phyloP scores from a whole-genome alignment of 2,329 filamentous ascomycete species.

The Cordyceps militaris region DNA sequence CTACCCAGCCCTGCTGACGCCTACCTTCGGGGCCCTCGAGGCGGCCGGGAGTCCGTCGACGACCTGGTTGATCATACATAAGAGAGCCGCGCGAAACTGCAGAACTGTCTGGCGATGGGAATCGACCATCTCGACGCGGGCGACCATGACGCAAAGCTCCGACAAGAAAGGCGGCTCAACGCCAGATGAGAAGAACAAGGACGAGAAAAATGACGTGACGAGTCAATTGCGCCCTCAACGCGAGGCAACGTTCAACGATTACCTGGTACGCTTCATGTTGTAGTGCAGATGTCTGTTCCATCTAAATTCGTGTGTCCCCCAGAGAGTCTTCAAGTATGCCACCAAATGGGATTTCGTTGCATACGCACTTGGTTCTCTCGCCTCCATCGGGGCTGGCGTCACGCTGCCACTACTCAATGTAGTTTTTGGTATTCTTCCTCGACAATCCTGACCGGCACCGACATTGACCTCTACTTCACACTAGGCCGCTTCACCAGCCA shows the following conservation, averaged over 20 bases:
- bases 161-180: neutral
- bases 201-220: slow-evolving; percentile 17
- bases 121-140: neutral
- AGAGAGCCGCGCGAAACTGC: neutral
- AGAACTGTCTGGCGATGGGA: neutral
- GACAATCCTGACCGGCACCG: neutral
- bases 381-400: slow-evolving; percentile 45
- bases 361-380: slow-evolving; percentile 38
- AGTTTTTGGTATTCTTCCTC: slow-evolving; percentile 39
- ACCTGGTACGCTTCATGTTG: slow-evolving; percentile 20
- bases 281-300: slow-evolving; percentile 9
- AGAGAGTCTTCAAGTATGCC: slow-evolving; percentile 49
- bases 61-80: neutral
- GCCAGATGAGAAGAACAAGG: slow-evolving; percentile 2
- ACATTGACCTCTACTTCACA: slow-evolving; percentile 29
- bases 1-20: neutral
- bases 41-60: neutral
- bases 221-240: slow-evolving; percentile 28
- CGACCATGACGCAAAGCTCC: neutral
- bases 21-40: neutral
- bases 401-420: slow-evolving; percentile 55
- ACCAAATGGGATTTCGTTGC: slow-evolving; percentile 44
- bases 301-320: neutral
- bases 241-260: slow-evolving; percentile 35
- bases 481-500: slow-evolving; percentile 39